A percentile compares a stretch with the other conserved stretches of the same genome.
These are phyloP conservation scores for Elsinoe australis DNA, from an alignment of 2,329 filamentous ascomycete species.

Conservation along the genomic window DNA sequence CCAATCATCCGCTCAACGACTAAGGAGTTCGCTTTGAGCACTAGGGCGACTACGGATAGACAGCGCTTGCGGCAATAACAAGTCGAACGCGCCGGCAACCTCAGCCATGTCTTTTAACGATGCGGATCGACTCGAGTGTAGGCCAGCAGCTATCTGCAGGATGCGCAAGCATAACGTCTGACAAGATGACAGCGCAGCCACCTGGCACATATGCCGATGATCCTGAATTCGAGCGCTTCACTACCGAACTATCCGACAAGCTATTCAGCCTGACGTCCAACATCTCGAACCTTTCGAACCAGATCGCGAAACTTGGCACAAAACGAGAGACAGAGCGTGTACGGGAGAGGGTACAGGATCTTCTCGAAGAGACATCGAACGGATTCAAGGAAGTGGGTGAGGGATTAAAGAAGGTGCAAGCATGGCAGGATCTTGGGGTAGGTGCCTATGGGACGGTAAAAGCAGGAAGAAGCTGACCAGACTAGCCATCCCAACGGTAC, in stretches of 20 bases:
- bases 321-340: slow-evolving; percentile 85
- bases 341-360: slow-evolving; percentile 79
- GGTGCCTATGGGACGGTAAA: slow-evolving; percentile 25
- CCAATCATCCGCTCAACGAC: too few species aligned
- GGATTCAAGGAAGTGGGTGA: slow-evolving; percentile 89
- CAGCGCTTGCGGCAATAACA: too few species aligned
- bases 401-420: slow-evolving; percentile 83
- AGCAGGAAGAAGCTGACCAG: slow-evolving; percentile 19
- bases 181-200: slow-evolving; percentile 47
- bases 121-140: slow-evolving; percentile 23
- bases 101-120: slow-evolving; percentile 26
- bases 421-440: slow-evolving; percentile 64
- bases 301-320: slow-evolving; percentile 79
- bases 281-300: slow-evolving; percentile 74
- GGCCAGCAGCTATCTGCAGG: background rate
- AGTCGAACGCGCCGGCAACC: too few species aligned
- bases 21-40: too few species aligned
- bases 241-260: slow-evolving; percentile 75
- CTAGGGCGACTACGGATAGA: too few species aligned
- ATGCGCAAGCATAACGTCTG: background rate
- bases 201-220: slow-evolving; percentile 76
- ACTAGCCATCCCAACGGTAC: slow-evolving; percentile 86
- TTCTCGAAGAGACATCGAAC: slow-evolving; percentile 76
- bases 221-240: slow-evolving; percentile 79
- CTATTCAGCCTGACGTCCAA: slow-evolving; percentile 84